phyloP scores from a whole-genome alignment of 2,329 filamentous ascomycete species.

The Monosporascus sp. region DNA sequence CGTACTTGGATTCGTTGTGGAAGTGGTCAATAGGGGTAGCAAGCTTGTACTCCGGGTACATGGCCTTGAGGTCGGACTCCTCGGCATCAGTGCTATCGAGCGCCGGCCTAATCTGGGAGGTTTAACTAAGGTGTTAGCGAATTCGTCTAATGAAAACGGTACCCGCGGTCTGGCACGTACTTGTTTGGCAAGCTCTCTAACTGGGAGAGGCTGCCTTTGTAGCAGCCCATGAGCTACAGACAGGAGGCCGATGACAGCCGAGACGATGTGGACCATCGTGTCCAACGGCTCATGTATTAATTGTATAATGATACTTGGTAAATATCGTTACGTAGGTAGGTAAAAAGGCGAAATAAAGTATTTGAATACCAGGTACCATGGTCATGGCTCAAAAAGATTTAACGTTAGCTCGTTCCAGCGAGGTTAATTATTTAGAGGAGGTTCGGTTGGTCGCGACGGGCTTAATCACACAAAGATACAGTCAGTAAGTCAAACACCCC shows the following conservation, averaged over 20 bases:
- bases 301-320: too few species aligned
- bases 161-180: slow-evolving; percentile 5
- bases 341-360: too few species aligned
- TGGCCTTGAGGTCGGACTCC: slow-evolving; percentile 10
- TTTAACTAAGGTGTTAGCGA: slow-evolving; percentile 7
- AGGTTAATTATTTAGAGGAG: too few species aligned
- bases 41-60: slow-evolving; percentile 36
- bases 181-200: slow-evolving; percentile 25
- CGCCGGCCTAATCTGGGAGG: slow-evolving; percentile 10
- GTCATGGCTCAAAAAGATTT: too few species aligned
- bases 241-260: slow-evolving; percentile 13
- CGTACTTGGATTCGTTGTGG: slow-evolving; percentile 72
- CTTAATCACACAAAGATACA: too few species aligned
- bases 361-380: too few species aligned
- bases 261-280: slow-evolving; percentile 11
- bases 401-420: too few species aligned
- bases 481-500: too few species aligned
- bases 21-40: slow-evolving; percentile 70
- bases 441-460: too few species aligned
- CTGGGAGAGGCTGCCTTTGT: slow-evolving; percentile 19
- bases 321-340: too few species aligned
- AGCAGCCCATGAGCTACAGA: slow-evolving; percentile 19
- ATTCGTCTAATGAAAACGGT: not conserved
- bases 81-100: slow-evolving; percentile 6
- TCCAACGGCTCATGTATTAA: not conserved